phyloP scores from a whole-genome alignment of 2,329 filamentous ascomycete species.

The Sphaerulina vaccinii region DNA sequence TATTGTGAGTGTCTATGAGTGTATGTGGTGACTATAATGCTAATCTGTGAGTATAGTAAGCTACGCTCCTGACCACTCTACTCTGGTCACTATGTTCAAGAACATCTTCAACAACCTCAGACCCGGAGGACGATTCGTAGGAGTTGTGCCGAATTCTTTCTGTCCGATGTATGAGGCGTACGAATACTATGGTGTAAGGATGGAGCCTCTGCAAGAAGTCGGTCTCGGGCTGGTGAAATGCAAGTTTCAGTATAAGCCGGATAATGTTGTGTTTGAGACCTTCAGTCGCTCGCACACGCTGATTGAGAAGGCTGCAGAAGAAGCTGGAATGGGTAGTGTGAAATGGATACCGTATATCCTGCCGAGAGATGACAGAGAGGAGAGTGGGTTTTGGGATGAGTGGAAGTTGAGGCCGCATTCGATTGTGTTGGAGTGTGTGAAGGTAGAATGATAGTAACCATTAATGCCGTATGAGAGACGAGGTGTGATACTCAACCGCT shows the following conservation, averaged over 20 bases:
- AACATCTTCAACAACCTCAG: constrained; percentile 2
- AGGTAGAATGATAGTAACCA: too few relatives aligned
- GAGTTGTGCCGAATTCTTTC: constrained; percentile 2
- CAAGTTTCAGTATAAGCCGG: neutral
- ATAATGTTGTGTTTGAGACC: neutral
- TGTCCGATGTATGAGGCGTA: constrained; percentile 2
- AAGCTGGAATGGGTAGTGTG: constrained; percentile 15
- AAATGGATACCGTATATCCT: constrained; percentile 17
- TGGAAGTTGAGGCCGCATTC: constrained; percentile 17
- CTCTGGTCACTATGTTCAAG: constrained; percentile 15
- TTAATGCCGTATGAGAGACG: too few relatives aligned
- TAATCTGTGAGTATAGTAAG: neutral
- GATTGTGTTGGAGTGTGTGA: constrained; percentile 12
- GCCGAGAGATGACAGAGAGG: constrained; percentile 11
- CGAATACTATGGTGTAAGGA: constrained; percentile 1
- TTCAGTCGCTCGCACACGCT: neutral
- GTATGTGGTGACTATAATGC: neutral
- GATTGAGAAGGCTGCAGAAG: constrained; percentile 15
- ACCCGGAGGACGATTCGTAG: constrained; percentile 13
- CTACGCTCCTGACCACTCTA: neutral
- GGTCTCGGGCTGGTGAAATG: constrained; percentile 2
- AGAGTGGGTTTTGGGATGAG: constrained; percentile 19
- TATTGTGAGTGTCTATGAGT: neutral
- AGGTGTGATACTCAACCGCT: too few relatives aligned
- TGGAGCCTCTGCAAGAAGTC: neutral